A percentile compares a stretch with the other conserved stretches of the same genome.
Evolutionary conservation across 192 early-diverging fungal species (phyloP).

Genomic region (Umbelopsis sp.): DNA sequence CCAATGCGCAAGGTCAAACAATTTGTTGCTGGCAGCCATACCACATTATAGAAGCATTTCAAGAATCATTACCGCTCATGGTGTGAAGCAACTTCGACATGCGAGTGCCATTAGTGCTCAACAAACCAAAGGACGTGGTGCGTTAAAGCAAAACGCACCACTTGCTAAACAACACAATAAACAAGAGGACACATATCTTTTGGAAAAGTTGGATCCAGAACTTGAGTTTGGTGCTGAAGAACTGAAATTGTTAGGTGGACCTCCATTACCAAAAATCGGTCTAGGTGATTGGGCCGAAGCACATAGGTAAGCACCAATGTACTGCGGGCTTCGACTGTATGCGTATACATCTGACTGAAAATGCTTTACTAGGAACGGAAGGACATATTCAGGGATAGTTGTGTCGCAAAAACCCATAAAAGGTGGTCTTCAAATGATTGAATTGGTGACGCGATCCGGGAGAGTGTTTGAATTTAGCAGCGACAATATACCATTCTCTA

Average conservation of each 20-base stretch:
- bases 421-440: constrained; percentile 30
- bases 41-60: no score
- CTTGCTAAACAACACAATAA: background rate
- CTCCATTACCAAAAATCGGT: background rate
- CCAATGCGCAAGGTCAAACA: background rate
- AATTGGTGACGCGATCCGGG: constrained; percentile 21
- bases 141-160: background rate
- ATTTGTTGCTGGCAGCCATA: background rate
- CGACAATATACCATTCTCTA: constrained; percentile 47
- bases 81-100: background rate
- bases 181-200: background rate
- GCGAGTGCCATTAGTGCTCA: background rate
- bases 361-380: constrained; percentile 17
- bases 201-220: constrained; percentile 4
- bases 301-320: constrained; percentile 22
- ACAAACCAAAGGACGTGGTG: background rate
- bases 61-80: no score
- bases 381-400: constrained; percentile 35
- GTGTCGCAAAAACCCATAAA: constrained; percentile 14
- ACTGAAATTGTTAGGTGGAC: background rate
- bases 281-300: constrained; percentile 33
- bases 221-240: background rate
- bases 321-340: background rate
- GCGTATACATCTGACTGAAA: background rate
- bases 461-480: constrained; percentile 20